These are phyloP conservation scores for Lindgomyces ingoldianus DNA, from an alignment of 495 filamentous ascomycete species.

Conservation along the genomic window DNA sequence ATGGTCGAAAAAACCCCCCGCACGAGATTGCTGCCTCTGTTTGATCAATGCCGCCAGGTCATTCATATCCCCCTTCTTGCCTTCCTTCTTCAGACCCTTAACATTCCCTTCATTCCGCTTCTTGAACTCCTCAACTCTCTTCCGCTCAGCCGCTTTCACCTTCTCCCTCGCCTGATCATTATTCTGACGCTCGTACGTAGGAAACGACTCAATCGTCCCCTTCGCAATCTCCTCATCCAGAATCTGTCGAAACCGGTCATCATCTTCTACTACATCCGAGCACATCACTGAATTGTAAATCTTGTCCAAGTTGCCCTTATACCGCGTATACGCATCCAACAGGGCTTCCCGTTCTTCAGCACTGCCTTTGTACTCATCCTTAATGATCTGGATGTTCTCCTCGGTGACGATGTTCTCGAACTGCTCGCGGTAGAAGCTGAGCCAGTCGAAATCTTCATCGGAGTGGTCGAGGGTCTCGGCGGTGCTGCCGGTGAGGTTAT, in stretches of 20 bases:
- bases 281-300: slow-evolving; percentile 85
- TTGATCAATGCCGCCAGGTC: slow-evolving; percentile 63
- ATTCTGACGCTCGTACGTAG: slow-evolving; percentile 70
- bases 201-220: slow-evolving; percentile 63
- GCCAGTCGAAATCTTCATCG: slow-evolving; percentile 86
- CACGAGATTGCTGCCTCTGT: slow-evolving; percentile 54
- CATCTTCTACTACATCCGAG: slow-evolving; percentile 79
- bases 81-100: slow-evolving; percentile 40
- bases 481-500: slow-evolving; percentile 86
- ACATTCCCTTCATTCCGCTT: slow-evolving; percentile 33
- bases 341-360: slow-evolving; percentile 80
- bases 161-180: slow-evolving; percentile 46
- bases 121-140: slow-evolving; percentile 64
- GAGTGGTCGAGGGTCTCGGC: slow-evolving; percentile 73
- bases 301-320: slow-evolving; percentile 68
- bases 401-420: slow-evolving; percentile 69
- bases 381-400: slow-evolving; percentile 71
- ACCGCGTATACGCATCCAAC: slow-evolving; percentile 68
- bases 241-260: slow-evolving; percentile 75
- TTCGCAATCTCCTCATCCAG: slow-evolving; percentile 78
- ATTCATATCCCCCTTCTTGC: slow-evolving; percentile 40
- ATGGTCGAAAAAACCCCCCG: slow-evolving; percentile 60
- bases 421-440: slow-evolving; percentile 80
- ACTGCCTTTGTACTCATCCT: slow-evolving; percentile 76
- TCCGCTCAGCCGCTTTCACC: slow-evolving; percentile 69